Conservation (phyloP, 2,329 filamentous ascomycete genomes). For the Pseudopyricularia javanii region DNA sequence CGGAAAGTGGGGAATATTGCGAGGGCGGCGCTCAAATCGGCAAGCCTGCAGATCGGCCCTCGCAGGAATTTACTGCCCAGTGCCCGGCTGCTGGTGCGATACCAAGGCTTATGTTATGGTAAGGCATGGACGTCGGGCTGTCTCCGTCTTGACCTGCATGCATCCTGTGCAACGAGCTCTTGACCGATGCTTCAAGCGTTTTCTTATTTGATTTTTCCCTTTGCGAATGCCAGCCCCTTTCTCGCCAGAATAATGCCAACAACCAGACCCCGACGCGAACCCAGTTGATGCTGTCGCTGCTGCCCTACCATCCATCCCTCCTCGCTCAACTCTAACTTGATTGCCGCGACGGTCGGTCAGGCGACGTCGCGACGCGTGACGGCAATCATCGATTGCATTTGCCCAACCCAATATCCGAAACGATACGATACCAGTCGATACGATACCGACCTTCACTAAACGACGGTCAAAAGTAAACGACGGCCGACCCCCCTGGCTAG, state of each 20-base stretch:
- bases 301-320: neutral
- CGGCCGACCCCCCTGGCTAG: neutral
- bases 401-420: neutral
- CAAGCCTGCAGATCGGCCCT: too few relatives aligned
- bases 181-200: neutral
- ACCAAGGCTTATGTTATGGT: too few relatives aligned
- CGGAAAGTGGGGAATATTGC: too few relatives aligned
- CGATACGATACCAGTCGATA: neutral
- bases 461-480: neutral
- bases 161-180: neutral
- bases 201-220: neutral
- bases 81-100: too few relatives aligned
- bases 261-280: neutral
- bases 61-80: too few relatives aligned
- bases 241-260: neutral
- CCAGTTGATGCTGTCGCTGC: neutral
- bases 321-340: neutral
- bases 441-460: neutral
- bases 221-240: neutral
- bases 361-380: neutral
- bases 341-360: neutral
- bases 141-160: neutral
- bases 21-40: too few relatives aligned
- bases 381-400: neutral
- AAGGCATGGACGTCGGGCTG: too few relatives aligned